Evolutionary conservation across 2,329 filamentous ascomycete genomes (phyloP), one percentile per base, ranked within the genome.

Genomic region (Geoglossum cookeanum): DNA sequence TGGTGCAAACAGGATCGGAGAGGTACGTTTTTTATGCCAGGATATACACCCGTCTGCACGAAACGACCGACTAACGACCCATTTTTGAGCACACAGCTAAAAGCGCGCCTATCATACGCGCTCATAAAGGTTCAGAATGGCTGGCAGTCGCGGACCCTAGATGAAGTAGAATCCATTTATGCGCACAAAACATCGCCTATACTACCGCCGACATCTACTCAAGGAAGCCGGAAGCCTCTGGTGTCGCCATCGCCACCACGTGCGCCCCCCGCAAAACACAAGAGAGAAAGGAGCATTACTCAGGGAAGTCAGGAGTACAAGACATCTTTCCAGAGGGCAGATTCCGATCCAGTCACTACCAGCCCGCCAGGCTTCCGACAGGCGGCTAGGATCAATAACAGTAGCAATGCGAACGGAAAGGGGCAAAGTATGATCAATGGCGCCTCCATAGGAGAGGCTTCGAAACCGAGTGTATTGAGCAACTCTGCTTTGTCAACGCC

Each of bases 121-220:
- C 92, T 94, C 78, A 78, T 94, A 66, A 96, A 95, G 69, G 85
- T 96, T 45, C 87, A 88, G 67, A 83, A 94, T 66, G 88, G 87
- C 59, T 92, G 89, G 84, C 85, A 94, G 69, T 78, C 83, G 55
- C 81, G 84, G 61, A 81, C 81, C 17, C 80, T 92, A 58, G 82
- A 85, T 57, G 85, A 91, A 68, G 79, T 91, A 33, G 87, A 91
- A 69, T 80, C 79, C 52, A 71, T 87, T 45, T 80, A 85, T 61
- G 57, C 68, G 62, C 60, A 71, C 66, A 61, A 67, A 27, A 32
- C 32, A 9, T 53, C 49, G 3, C 49, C 49, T 22, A 37, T 35
- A 32, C 37, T 32, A 45, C 42, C 39, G 9, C 39, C 42, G 22
- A 4, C 42, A 9, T 37, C 49, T 15, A 33, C 48, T 22, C 32